phyloP scores from a whole-genome alignment of 2,329 filamentous ascomycete species.

The Gnomoniopsis smithogilvyi region DNA sequence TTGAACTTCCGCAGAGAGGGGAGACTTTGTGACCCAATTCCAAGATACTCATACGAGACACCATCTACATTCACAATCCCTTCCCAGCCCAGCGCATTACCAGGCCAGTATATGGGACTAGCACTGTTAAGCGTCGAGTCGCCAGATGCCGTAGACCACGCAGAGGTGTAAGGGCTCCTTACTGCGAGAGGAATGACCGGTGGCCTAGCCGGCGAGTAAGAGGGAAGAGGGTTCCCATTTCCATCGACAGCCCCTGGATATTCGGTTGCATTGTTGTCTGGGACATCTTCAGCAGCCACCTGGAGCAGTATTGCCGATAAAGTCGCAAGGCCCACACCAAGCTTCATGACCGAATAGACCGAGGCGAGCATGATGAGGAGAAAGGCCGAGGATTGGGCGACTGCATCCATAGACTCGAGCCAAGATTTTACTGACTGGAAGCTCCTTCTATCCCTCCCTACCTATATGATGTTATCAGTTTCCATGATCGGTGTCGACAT shows the following conservation, averaged over 20 bases:
- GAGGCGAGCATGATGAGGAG: background rate
- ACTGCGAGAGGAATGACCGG: slow-evolving; percentile 44
- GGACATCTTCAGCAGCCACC: background rate
- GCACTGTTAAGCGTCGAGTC: slow-evolving; percentile 63
- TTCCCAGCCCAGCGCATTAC: slow-evolving; percentile 18
- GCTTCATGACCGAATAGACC: background rate
- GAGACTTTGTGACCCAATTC: slow-evolving; percentile 40
- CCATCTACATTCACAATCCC: slow-evolving; percentile 23
- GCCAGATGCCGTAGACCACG: slow-evolving; percentile 60
- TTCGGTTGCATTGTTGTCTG: background rate
- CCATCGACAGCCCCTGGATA: slow-evolving; percentile 1
- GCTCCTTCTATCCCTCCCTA: background rate
- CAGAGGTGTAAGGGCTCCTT: slow-evolving; percentile 51
- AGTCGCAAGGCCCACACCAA: background rate
- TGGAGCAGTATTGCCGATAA: background rate
- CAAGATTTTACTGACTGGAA: background rate
- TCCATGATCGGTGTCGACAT: background rate
- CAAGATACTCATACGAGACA: slow-evolving; percentile 35
- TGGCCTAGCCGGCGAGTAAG: slow-evolving; percentile 28
- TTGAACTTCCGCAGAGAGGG: slow-evolving; percentile 25
- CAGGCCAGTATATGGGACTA: slow-evolving; percentile 56
- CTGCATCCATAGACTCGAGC: background rate
- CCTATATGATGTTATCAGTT: background rate
- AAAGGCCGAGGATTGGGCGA: too few species aligned
- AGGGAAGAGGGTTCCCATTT: slow-evolving; percentile 17